Evolutionary conservation across 495 filamentous ascomycete species (phyloP), one percentile per base, ranked within the genome.

Genomic region (Gamarada debralockiae): DNA sequence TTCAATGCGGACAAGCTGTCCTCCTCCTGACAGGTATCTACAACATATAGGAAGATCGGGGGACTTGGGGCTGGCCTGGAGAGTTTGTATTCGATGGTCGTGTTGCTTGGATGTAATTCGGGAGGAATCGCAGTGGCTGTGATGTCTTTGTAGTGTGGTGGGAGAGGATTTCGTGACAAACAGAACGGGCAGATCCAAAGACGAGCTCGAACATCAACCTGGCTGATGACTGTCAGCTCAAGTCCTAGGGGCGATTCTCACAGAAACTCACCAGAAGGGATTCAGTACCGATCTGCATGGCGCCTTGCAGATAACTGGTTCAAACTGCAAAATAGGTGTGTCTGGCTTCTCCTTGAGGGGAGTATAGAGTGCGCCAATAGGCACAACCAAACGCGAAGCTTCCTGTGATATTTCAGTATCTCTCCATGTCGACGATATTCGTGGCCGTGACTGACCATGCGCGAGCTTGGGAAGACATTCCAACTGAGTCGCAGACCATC

Each of bases 181-280:
- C 95, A 99, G 74, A 97, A 99, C 5, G 95, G 95, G 64, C 95
- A 99, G 61, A 97, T 96, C 95, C 95, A 99, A 53, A 97, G 81
- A 45, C 90, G 82, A 56, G 91, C 93, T 53, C 95, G 87, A 60
- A 90, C 84, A 71, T 99, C 95, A 52, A 99, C 92, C 67, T 93
- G 91, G 71, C 93, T 97, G 61, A 36, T 12, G 31, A 20, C 34
- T 13, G 23, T 71, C 60, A 68, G 60, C 44, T 52, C 20, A 49
- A 40, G 18, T 14, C 38, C 21, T 33, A 2, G 33, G 14, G 21
- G 15, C 13, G 10, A 15, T 29, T 36, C 42, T n/a, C 12, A 21
- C 22, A 15, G n/a, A 48, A 34, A 65, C 78, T 55, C 78, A 96
- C 91, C 90, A 95, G 74, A 89, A 97, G 48, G 95, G 95, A 67